Base-by-base conservation (phyloP, 1,284 basidiomycete genomes). In the Singerocomus inundabilis region DNA sequence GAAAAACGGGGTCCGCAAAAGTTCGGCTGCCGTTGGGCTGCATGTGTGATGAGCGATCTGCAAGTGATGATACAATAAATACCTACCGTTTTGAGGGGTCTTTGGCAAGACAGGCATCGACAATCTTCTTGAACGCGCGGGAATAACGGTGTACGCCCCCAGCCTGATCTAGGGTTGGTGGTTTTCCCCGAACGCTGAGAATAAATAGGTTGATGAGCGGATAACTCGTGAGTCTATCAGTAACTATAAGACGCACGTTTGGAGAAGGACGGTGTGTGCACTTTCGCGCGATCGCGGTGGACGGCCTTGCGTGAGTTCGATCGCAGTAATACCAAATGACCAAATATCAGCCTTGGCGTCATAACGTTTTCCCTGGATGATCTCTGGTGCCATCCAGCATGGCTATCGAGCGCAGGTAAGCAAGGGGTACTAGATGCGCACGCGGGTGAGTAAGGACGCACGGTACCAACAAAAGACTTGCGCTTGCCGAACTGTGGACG, bases 311-410 rank as follows among this genome's bases (percentile, higher is more conserved):
- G 88, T 78, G 21, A 95, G 75, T 66, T 95, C 92, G 35, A 94
- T 74, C 6, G 92, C 90, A 13, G 90, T 93, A 57, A 95, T 93
- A 25, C 90, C 93, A 64, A 94, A 91, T 37, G 88, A 91, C 91
- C 91, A 95, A 53, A 95, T 92, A 62, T 94, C 92, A 37, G 91
- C 90, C 59, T 84, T 85, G 18, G 81, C 81, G 63, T 93, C 91
- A 66, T 95, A 95, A 55, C 84, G 82, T 57, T 81, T 83, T 46
- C 91, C 85, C 58, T 88, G 82, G 41, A 95, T 90, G 25, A 95
- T 80, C 59, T 95, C 92, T 3, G 93, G 93, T 0, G 93, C 91
- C 92, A 95, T 95, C 90, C 91, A 95, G 63, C 89, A 92, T 1
- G 93, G 93, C 80, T 87, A 35, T 52, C 42, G 32, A 44, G 21